A percentile compares a stretch with the other conserved stretches of the same genome.
phyloP scores from a whole-genome alignment of 306 rosid genomes.

The Lathyrus sativus region DNA sequence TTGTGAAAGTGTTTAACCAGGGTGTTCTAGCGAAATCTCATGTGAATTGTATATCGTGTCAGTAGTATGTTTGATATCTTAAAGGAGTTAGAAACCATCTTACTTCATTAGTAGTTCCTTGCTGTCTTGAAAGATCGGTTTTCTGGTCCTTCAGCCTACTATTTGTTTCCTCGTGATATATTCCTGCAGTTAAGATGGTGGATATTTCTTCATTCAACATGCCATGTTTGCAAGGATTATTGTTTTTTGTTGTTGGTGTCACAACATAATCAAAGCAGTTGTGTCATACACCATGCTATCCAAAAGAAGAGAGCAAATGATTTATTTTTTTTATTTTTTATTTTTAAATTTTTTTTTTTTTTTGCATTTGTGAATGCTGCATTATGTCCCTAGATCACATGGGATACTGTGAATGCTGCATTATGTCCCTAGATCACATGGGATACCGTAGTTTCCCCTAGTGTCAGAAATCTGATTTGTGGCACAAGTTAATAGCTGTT shows the following conservation, averaged over 20 bases:
- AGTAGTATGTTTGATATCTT: constrained; percentile 16
- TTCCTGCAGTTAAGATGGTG: neutral
- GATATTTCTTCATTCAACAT: constrained; percentile 5
- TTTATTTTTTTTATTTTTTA: no score
- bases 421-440: neutral
- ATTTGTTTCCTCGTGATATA: constrained; percentile 22
- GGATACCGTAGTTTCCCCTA: constrained; percentile 10
- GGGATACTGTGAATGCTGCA: constrained; percentile 25
- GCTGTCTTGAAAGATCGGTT: neutral
- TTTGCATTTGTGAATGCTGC: neutral
- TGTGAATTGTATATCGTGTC: constrained; percentile 13
- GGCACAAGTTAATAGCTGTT: neutral
- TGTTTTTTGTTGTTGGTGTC: neutral
- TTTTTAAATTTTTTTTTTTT: neutral
- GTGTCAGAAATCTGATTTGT: constrained; percentile 19
- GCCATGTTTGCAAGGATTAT: constrained; percentile 23
- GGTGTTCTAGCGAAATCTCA: constrained; percentile 12
- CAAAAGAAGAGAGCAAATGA: neutral
- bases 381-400: neutral
- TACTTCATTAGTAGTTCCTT: neutral
- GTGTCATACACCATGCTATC: constrained; percentile 8
- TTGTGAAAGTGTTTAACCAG: constrained; percentile 22
- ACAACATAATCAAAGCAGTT: neutral
- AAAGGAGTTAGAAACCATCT: constrained; percentile 15
- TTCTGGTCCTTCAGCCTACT: neutral